Evolutionary conservation across 768 basidiomycete genomes (phyloP).

Genomic region (Amanita polypyramis): DNA sequence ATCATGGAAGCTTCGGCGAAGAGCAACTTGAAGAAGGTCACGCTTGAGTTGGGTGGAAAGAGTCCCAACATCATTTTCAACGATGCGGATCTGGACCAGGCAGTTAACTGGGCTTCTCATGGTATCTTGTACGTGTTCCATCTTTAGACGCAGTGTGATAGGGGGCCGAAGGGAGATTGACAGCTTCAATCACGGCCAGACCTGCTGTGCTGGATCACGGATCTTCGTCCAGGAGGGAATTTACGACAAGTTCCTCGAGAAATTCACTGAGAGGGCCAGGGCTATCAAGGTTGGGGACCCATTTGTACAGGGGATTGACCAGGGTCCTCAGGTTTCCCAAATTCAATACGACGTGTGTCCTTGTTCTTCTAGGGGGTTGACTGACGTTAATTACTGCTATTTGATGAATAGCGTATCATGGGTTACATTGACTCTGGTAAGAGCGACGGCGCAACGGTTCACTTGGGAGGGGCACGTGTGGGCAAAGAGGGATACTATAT

Average conservation of each 20-base stretch:
- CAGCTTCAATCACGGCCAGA: slow-evolving; percentile 64
- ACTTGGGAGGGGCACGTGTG: slow-evolving; percentile 52
- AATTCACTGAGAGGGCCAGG: slow-evolving; percentile 40
- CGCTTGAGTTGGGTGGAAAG: slow-evolving; percentile 77
- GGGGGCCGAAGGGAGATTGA: not conserved
- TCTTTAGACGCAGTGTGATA: not conserved
- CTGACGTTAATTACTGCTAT: not conserved
- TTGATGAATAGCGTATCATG: slow-evolving; percentile 51
- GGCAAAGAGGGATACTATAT: slow-evolving; percentile 50
- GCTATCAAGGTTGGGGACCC: slow-evolving; percentile 55
- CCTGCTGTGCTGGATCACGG: slow-evolving; percentile 78
- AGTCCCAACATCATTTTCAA: slow-evolving; percentile 64
- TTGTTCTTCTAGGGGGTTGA: not conserved
- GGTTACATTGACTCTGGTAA: slow-evolving; percentile 70
- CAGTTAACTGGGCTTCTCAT: slow-evolving; percentile 59
- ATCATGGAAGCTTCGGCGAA: slow-evolving; percentile 74
- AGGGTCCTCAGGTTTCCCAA: slow-evolving; percentile 70
- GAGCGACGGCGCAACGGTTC: slow-evolving; percentile 56
- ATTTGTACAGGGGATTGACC: slow-evolving; percentile 41
- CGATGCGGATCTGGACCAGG: slow-evolving; percentile 62
- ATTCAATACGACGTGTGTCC: slow-evolving; percentile 49
- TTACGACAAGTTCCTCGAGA: slow-evolving; percentile 67
- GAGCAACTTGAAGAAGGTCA: slow-evolving; percentile 77
- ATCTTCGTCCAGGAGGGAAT: slow-evolving; percentile 74
- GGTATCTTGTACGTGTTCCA: slow-evolving; percentile 56